These are phyloP conservation scores for Oidiodendron maius DNA, from an alignment of 495 filamentous ascomycete genomes.

Conservation along the genomic window DNA sequence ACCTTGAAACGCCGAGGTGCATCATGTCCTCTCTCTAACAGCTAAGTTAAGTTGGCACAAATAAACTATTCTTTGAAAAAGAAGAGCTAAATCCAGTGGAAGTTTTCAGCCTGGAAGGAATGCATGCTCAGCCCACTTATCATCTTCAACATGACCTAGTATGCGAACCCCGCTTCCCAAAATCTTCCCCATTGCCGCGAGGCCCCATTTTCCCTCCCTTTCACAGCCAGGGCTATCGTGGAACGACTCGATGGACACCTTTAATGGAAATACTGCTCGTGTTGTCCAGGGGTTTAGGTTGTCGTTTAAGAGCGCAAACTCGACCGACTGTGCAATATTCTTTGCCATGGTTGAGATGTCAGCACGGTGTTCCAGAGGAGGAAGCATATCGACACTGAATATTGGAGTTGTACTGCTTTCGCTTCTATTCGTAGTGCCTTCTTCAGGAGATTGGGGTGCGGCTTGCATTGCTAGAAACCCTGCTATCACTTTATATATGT, in stretches of 20 bases:
- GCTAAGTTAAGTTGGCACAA: too few species aligned
- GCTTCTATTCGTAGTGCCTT: background rate
- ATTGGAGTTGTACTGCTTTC: conserved; percentile 18
- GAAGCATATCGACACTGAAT: conserved; percentile 9
- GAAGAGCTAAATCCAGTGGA: too few species aligned
- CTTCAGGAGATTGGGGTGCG: too few species aligned
- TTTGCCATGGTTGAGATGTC: conserved; percentile 22
- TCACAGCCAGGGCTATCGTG: conserved; percentile 4
- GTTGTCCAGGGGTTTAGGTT: background rate
- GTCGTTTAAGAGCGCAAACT: conserved; percentile 23
- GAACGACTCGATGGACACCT: conserved; percentile 14
- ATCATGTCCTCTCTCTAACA: too few species aligned
- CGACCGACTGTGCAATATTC: conserved; percentile 29
- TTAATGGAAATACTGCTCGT: conserved; percentile 8
- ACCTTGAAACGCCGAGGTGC: too few species aligned
- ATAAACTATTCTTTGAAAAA: too few species aligned
- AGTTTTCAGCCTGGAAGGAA: too few species aligned
- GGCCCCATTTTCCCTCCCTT: conserved; percentile 14
- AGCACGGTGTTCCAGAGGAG: conserved; percentile 19
- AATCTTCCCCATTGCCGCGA: background rate
- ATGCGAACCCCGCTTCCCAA: conserved; percentile 2
- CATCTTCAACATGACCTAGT: conserved; percentile 5
- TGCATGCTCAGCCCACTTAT: too few species aligned
- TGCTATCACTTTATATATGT: conserved; percentile 7
- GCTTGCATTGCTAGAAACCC: background rate